Evolutionary conservation across 352 stramenopile species (phyloP).

Genomic region (Pythium grandisporangium): DNA sequence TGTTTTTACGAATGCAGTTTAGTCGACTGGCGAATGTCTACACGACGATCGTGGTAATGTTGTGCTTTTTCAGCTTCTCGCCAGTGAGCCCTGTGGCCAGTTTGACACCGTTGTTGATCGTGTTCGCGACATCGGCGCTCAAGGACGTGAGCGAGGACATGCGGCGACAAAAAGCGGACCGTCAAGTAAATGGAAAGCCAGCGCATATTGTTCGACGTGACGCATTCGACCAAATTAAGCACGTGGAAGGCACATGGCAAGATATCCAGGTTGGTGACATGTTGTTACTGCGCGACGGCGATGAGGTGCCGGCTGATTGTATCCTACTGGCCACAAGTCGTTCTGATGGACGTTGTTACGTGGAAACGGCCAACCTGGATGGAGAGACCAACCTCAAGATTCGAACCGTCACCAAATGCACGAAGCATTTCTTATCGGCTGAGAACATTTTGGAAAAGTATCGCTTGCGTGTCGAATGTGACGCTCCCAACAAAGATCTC

Average conservation of each 20-base stretch:
- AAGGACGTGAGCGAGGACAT: conserved; percentile 83
- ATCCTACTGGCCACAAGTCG: conserved; percentile 71
- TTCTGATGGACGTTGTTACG: conserved; percentile 67
- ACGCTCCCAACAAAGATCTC: conserved; percentile 77
- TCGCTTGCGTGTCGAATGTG: conserved; percentile 63
- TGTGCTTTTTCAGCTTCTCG: conserved; percentile 88
- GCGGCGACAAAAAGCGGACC: conserved; percentile 69
- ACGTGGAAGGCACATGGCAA: conserved; percentile 72
- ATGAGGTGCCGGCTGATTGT: conserved; percentile 78
- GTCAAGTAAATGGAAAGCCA: conserved; percentile 65
- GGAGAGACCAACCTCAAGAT: conserved; percentile 88
- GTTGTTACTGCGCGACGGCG: conserved; percentile 69
- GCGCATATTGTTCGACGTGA: conserved; percentile 69
- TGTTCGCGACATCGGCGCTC: conserved; percentile 83
- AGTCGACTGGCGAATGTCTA: conserved; percentile 85
- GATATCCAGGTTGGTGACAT: conserved; percentile 82
- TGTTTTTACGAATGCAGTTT: conserved; percentile 89
- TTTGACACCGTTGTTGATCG: conserved; percentile 78
- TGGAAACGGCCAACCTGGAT: conserved; percentile 83
- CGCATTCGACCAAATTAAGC: conserved; percentile 33
- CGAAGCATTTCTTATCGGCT: conserved; percentile 62
- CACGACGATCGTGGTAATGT: conserved; percentile 79
- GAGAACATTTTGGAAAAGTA: conserved; percentile 67
- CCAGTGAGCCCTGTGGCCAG: conserved; percentile 76
- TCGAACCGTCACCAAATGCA: conserved; percentile 61